These are phyloP conservation scores for Wickerhamomyces sydowiorum DNA, from an alignment of 805 yeast species.

Conservation along the genomic window DNA sequence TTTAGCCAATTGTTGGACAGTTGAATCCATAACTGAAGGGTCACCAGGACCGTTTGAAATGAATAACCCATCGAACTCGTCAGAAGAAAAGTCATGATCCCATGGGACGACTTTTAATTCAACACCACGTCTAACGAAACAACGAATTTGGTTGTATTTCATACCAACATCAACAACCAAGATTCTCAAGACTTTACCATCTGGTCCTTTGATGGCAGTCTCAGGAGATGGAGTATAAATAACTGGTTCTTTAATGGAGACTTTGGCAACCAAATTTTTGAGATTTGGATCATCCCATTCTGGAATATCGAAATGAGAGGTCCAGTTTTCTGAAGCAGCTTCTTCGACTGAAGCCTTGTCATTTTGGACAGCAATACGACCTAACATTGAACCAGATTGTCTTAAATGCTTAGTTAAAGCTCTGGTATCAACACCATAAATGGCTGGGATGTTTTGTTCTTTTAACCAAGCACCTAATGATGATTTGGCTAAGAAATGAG, in stretches of 20 bases:
- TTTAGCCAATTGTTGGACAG: conserved; percentile 53
- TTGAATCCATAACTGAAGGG: conserved; percentile 76
- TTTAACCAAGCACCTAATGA: conserved; percentile 93
- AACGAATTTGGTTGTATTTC: conserved; percentile 96
- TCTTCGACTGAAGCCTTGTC: conserved; percentile 26
- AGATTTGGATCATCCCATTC: conserved; percentile 93
- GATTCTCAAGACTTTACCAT: conserved; percentile 77
- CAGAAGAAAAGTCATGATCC: conserved; percentile 79
- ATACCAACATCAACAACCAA: conserved; percentile 96
- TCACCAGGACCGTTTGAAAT: conserved; percentile 99
- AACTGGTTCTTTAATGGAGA: conserved; percentile 72
- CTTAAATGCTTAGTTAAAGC: conserved; percentile 89
- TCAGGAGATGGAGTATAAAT: conserved; percentile 66
- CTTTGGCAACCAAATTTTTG: conserved; percentile 87
- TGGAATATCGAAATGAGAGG: conserved; percentile 58
- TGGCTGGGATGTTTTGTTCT: conserved; percentile 88
- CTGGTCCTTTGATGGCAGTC: conserved; percentile 48
- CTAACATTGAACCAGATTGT: conserved; percentile 87
- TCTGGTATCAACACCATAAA: conserved; percentile 97
- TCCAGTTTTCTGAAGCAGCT: conserved; percentile 46
- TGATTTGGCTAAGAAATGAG: conserved; percentile 89
- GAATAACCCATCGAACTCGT: conserved; percentile 91
- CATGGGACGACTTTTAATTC: conserved; percentile 94
- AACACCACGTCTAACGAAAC: conserved; percentile 94
- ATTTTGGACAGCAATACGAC: conserved; percentile 71